Conservation (phyloP, 2,329 filamentous ascomycete species). For the Colletotrichum tropicale region DNA sequence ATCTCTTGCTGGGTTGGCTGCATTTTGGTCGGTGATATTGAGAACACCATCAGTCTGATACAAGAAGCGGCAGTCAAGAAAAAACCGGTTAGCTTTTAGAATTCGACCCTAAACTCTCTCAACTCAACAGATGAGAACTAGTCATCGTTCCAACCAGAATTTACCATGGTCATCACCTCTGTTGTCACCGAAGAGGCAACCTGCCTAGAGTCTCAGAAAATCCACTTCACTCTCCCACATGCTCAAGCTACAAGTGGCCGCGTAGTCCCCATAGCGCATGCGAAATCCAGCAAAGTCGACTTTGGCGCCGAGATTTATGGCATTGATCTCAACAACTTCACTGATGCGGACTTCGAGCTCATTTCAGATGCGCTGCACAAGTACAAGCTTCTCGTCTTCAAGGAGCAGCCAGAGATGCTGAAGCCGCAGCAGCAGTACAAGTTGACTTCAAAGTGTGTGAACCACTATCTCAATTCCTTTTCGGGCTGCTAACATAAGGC, state of each 20-base stretch:
- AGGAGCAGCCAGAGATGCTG: not conserved
- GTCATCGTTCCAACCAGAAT: not conserved
- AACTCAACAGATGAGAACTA: not conserved
- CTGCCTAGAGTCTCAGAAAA: not conserved
- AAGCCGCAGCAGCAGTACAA: not conserved
- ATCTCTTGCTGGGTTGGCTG: not conserved
- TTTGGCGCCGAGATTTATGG: not conserved
- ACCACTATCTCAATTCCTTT: not conserved
- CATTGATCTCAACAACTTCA: not conserved
- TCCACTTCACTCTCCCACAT: not conserved
- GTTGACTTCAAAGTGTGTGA: not conserved
- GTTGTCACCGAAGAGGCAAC: not conserved
- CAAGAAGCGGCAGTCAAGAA: not conserved
- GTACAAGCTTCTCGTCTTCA: not conserved
- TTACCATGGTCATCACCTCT: not conserved
- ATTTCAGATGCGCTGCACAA: not conserved
- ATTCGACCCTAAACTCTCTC: not conserved
- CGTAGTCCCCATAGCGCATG: not conserved
- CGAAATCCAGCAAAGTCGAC: not conserved
- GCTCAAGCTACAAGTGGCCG: not conserved
- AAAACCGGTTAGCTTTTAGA: not conserved
- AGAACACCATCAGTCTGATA: not conserved
- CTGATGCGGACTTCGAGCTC: not conserved
- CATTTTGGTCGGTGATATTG: not conserved
- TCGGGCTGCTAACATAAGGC: rapidly evolving